Evolutionary conservation across 2,329 filamentous ascomycete genomes (phyloP).

Genomic region (Neodidymelliopsis sp.): DNA sequence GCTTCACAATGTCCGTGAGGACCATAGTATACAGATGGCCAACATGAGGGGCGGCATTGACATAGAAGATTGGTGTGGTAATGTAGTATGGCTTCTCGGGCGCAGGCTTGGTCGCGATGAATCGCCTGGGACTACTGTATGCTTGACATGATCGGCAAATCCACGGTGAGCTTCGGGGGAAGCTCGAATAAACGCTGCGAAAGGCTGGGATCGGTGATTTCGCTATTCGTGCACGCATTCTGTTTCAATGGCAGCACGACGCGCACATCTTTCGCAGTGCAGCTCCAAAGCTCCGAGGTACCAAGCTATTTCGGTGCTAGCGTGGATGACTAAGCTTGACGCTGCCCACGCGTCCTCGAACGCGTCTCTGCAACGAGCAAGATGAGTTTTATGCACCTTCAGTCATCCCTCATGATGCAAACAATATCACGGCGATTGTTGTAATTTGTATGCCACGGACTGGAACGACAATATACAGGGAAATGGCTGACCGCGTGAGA

Average conservation of each 20-base stretch:
- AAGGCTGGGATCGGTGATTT: conserved; percentile 27
- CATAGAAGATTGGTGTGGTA: conserved; percentile 98
- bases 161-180: conserved; percentile 30
- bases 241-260: conserved; percentile 27
- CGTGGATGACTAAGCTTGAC: conserved; percentile 6
- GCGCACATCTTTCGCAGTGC: conserved; percentile 20
- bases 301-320: conserved; percentile 1
- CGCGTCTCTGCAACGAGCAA: too few species aligned
- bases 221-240: conserved; percentile 40
- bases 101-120: conserved; percentile 28
- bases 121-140: conserved; percentile 24
- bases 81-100: conserved; percentile 84
- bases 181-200: conserved; percentile 25
- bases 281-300: conserved; percentile 26
- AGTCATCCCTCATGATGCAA: too few species aligned
- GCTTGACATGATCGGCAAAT: conserved; percentile 32
- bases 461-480: too few species aligned
- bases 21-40: conserved; percentile 95
- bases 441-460: too few species aligned
- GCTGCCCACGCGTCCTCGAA: too few species aligned
- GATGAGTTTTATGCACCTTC: too few species aligned
- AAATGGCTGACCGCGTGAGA: background rate
- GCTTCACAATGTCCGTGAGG: conserved; percentile 87
- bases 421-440: too few species aligned
- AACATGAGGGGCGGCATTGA: conserved; percentile 95